Conservation (phyloP, 2,329 filamentous ascomycete genomes). For the Phialocephala sp. region DNA sequence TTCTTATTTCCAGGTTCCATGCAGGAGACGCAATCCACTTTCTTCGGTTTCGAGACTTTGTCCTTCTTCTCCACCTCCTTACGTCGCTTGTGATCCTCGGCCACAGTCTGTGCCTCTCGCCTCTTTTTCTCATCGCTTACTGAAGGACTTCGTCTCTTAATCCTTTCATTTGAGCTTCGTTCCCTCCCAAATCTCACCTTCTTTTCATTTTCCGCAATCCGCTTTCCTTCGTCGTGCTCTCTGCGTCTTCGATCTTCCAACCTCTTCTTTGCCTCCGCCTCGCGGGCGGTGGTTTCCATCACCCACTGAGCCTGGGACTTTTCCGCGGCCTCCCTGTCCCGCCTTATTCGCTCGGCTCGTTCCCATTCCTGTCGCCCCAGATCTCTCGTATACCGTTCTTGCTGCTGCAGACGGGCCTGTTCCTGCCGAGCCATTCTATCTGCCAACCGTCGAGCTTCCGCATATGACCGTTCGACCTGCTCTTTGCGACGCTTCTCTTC, state of each 20-base stretch:
- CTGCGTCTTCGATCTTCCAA: slow-evolving; percentile 16
- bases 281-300: slow-evolving; percentile 14
- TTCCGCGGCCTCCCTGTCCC: slow-evolving; percentile 20
- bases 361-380: slow-evolving; percentile 14
- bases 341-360: slow-evolving; percentile 11
- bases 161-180: slow-evolving; percentile 6
- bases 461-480: slow-evolving; percentile 1
- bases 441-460: slow-evolving; percentile 19
- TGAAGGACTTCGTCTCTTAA: slow-evolving; percentile 7
- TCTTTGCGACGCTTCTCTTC: slow-evolving; percentile 14
- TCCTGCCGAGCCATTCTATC: slow-evolving; percentile 21
- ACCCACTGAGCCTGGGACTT: slow-evolving; percentile 19
- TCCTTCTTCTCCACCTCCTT: slow-evolving; percentile 17
- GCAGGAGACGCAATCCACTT: slow-evolving; percentile 32
- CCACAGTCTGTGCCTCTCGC: slow-evolving; percentile 12
- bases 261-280: slow-evolving; percentile 17
- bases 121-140: slow-evolving; percentile 13
- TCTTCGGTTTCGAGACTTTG: slow-evolving; percentile 4
- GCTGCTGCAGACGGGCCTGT: slow-evolving; percentile 10
- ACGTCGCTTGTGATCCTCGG: slow-evolving; percentile 2
- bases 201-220: slow-evolving; percentile 13
- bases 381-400: slow-evolving; percentile 19
- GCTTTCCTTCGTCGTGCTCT: slow-evolving; percentile 8
- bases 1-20: slow-evolving; percentile 28
- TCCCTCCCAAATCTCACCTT: slow-evolving; percentile 16